Evolutionary conservation across 305 asterid genomes (phyloP), one percentile per base, ranked within the genome.

Genomic region (Petunia hybrid): DNA sequence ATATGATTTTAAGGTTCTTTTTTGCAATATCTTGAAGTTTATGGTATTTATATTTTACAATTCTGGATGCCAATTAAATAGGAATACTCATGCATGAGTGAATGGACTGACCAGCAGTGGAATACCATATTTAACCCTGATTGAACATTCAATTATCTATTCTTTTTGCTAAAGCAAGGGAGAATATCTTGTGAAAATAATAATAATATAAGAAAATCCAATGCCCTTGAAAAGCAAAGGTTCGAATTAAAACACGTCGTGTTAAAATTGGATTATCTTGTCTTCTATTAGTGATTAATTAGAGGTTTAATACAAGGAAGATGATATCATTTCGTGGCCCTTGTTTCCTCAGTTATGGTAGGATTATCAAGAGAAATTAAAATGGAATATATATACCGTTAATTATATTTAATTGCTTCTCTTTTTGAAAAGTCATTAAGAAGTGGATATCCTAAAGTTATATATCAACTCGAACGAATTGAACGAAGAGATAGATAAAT

Each of bases 211-310:
- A 40, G 31, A 39, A 65, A 65, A 65, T 2, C 10, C 10, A 65
- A 65, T 65, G 73, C 48, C n/a, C 48, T 65, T 65, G 73, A 65
- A 65, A 65, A 38, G 10, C 14, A 39, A 39, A 5, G 45, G 71
- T 12, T 65, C 6, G 38, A 65, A 31, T 13, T 12, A 39, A 1
- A 39, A n/a, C 48, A 65, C 71, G 48, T 65, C 4, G 22, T 64
- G 4, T 64, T 8, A 7, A 16, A 42, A 42, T 68, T 68, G 57
- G 57, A 43, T 42, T 2, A 8, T 16, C 13, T 66, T 66, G 8
- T 14, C 12, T 13, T 40, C 36, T n/a, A 68, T 43, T 16, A 68
- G 43, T 56, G 76, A 42, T 1, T 43, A 68, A 16, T 68, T 8
- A 43, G 40, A 16, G 56, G 76, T 16, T 43, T 42, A 43, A 42